Percentiles rank a stretch among this genome's conserved stretches.
phyloP scores from a whole-genome alignment of 164 flowering plant genomes.

The Aristolochia californica region DNA sequence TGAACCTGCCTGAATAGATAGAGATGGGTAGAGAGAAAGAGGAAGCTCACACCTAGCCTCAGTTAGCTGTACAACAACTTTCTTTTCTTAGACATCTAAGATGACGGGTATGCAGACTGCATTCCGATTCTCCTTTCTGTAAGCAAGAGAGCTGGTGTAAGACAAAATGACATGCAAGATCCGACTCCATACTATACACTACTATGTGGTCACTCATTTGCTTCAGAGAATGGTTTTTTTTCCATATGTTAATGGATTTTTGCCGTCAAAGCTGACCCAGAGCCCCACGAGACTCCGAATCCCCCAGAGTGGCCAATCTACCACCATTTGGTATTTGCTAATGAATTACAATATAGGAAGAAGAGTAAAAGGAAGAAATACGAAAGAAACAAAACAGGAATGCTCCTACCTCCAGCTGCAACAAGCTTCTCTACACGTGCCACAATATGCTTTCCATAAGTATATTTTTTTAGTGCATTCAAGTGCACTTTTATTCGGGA shows the following conservation, averaged over 20 bases:
- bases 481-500: conserved; percentile 80
- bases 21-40: conserved; percentile 13
- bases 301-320: no score
- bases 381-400: not conserved
- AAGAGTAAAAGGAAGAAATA: no score
- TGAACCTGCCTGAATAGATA: conserved; percentile 26
- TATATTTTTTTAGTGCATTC: conserved; percentile 84
- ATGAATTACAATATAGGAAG: no score
- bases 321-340: no score
- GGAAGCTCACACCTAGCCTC: conserved; percentile 37
- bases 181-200: no score
- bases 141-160: conserved; percentile 8
- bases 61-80: conserved; percentile 85
- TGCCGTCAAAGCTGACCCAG: no score
- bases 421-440: conserved; percentile 97
- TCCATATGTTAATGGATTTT: no score
- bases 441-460: conserved; percentile 92
- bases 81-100: conserved; percentile 31
- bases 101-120: conserved; percentile 38
- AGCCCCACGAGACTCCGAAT: no score
- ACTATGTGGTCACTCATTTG: no score
- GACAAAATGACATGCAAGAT: not conserved
- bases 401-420: conserved; percentile 72
- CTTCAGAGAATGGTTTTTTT: no score
- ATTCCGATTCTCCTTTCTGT: conserved; percentile 76